Evolutionary conservation across 1,284 basidiomycete species (phyloP), one percentile per base, ranked within the genome.

Genomic region (Leccinum pseudoinsigne): DNA sequence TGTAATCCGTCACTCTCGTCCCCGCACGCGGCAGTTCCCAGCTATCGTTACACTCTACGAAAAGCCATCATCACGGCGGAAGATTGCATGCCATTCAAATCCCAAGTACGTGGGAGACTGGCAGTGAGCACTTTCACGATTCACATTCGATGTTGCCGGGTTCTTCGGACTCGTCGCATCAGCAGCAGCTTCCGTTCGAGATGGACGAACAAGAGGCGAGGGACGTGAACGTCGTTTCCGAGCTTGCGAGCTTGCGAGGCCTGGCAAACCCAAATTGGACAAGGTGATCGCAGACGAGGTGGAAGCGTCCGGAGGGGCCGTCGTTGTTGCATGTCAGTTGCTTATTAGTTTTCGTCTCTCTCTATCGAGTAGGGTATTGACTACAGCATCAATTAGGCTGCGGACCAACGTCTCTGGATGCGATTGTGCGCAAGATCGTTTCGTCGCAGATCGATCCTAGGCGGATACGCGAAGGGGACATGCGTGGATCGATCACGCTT

Each of bases 221-320:
- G 11, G 92, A 94, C 66, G 81, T 93, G 67, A 80, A 80, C 23
- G 71, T 85, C 16, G 79, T 94, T 47, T 82, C 89, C 9, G 92
- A 94, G 75, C 80, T 86, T 61, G 89, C 89, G 10, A 80, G 86
- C 80, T 86, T 61, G 89, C 89, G 10, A 80, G 86, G 53, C 84
- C 86, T 1, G 93, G 93, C 0, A 86, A 88, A 69, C 93, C 93
- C n/a, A 87, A 84, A 68, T 73, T 93, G 56, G 84, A 86, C 57
- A 77, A 81, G 56, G 84, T 93, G 55, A 72, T 94, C 16, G 80
- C 81, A 12, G 87, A 90, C 61, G 92, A 93, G 73, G 83, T 90
- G 5, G 80, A 83, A 57, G 66, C 68, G 7, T 80, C 87, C 4
- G 72, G 79, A 66, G 90, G 89, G 5, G 76, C 84, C 10, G 73